Conservation (phyloP, 1,139 yeast species). For the Arxiozyma heterogenica region DNA sequence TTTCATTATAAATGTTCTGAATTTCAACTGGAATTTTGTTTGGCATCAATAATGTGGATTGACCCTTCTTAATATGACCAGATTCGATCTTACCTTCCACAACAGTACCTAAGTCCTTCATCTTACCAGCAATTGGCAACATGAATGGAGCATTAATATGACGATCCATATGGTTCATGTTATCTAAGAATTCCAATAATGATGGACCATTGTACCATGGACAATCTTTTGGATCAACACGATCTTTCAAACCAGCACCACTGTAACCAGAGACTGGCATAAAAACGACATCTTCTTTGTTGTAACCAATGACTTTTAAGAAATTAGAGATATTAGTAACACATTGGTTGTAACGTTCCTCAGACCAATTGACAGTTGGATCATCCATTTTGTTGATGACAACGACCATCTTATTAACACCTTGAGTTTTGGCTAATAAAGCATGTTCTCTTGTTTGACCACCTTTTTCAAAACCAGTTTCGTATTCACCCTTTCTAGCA, state of each 20-base stretch:
- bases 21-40: slow-evolving; percentile 78
- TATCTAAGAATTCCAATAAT: slow-evolving; percentile 78
- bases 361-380: slow-evolving; percentile 90
- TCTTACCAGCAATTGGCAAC: slow-evolving; percentile 91
- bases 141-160: slow-evolving; percentile 89
- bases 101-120: slow-evolving; percentile 93
- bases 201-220: slow-evolving; percentile 96
- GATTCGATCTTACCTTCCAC: slow-evolving; percentile 98
- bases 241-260: slow-evolving; percentile 91
- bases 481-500: slow-evolving; percentile 90
- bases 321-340: slow-evolving; percentile 66
- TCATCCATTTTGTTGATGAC: slow-evolving; percentile 99
- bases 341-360: slow-evolving; percentile 95
- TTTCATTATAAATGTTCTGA: slow-evolving; percentile 79
- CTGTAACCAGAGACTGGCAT: slow-evolving; percentile 99
- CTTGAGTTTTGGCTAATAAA: slow-evolving; percentile 79
- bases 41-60: slow-evolving; percentile 80
- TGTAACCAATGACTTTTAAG: slow-evolving; percentile 86
- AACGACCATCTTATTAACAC: slow-evolving; percentile 81
- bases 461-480: slow-evolving; percentile 90
- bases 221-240: slow-evolving; percentile 59
- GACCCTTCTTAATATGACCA: slow-evolving; percentile 81
- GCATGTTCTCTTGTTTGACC: slow-evolving; percentile 96
- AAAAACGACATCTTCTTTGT: slow-evolving; percentile 71
- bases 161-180: slow-evolving; percentile 73